Conservation (phyloP, 495 filamentous ascomycete species). For the Aspergillus sparsus region DNA sequence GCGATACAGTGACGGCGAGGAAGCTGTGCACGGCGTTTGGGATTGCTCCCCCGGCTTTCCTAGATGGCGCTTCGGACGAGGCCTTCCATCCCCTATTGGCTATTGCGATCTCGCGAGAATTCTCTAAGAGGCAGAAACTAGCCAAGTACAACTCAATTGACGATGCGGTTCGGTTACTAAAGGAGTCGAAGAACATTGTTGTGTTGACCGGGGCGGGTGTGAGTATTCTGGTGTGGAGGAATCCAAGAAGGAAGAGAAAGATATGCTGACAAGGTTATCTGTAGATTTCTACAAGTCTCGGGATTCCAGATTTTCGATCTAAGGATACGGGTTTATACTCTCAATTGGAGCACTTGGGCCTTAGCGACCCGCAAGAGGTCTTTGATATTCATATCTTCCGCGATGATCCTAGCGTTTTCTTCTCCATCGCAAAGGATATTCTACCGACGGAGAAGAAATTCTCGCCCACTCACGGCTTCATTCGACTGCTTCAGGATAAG, state of each 20-base stretch:
- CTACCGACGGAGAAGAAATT: conserved; percentile 70
- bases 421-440: conserved; percentile 87
- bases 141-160: conserved; percentile 81
- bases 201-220: conserved; percentile 92
- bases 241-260: too few species aligned
- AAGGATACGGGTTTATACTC: conserved; percentile 68
- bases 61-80: conserved; percentile 73
- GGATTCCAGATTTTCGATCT: conserved; percentile 70
- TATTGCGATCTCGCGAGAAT: conserved; percentile 77
- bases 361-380: conserved; percentile 88
- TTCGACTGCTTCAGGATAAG: conserved; percentile 88
- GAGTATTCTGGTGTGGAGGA: conserved; percentile 21
- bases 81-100: conserved; percentile 73
- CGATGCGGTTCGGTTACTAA: conserved; percentile 78
- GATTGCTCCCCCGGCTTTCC: conserved; percentile 70
- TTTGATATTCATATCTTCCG: conserved; percentile 88
- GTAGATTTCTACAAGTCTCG: conserved; percentile 72
- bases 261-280: conserved; percentile 4
- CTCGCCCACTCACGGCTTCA: conserved; percentile 93
- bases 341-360: conserved; percentile 71
- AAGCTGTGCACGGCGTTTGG: conserved; percentile 93
- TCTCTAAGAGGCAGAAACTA: conserved; percentile 79
- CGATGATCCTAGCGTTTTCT: conserved; percentile 88
- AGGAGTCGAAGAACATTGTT: conserved; percentile 77
- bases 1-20: conserved; percentile 68